Conservation (phyloP, 139 green algal genomes). For the Picochlorum sp. region DNA sequence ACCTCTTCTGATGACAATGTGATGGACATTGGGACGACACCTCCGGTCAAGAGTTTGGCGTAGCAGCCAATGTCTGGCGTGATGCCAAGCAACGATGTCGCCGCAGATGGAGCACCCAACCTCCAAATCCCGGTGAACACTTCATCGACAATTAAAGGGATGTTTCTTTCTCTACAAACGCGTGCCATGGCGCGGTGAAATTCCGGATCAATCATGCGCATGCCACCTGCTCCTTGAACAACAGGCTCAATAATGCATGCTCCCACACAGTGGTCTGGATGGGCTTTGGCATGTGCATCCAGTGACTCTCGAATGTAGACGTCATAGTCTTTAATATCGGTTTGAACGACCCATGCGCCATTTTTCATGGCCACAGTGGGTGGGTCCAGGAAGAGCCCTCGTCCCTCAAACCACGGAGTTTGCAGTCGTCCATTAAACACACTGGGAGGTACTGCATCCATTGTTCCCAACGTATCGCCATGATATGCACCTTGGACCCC, state of each 20-base stretch:
- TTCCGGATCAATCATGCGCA: slow-evolving; percentile 85
- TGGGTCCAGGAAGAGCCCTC: slow-evolving; percentile 72
- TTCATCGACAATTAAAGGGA: slow-evolving; percentile 92
- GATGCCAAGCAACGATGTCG: slow-evolving; percentile 53
- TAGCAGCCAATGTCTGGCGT: slow-evolving; percentile 90
- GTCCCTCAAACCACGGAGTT: slow-evolving; percentile 64
- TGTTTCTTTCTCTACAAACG: slow-evolving; percentile 43
- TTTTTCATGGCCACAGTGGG: slow-evolving; percentile 47
- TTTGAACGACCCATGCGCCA: slow-evolving; percentile 27
- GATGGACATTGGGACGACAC: slow-evolving; percentile 71
- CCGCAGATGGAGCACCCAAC: slow-evolving; percentile 53
- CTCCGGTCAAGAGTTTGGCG: slow-evolving; percentile 88
- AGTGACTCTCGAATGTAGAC: background rate
- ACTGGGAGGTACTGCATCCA: slow-evolving; percentile 68
- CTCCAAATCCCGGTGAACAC: slow-evolving; percentile 90
- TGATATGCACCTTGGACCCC: slow-evolving; percentile 85
- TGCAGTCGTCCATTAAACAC: slow-evolving; percentile 71
- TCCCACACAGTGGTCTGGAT: slow-evolving; percentile 17
- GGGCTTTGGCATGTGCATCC: slow-evolving; percentile 13
- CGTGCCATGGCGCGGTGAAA: slow-evolving; percentile 73
- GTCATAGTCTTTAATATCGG: background rate
- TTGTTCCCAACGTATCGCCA: slow-evolving; percentile 91
- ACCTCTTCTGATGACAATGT: slow-evolving; percentile 72
- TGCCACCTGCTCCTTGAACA: slow-evolving; percentile 88
- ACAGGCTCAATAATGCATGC: slow-evolving; percentile 75